phyloP scores from a whole-genome alignment of 2,329 filamentous ascomycete genomes.

The Aspergillus flavus region DNA sequence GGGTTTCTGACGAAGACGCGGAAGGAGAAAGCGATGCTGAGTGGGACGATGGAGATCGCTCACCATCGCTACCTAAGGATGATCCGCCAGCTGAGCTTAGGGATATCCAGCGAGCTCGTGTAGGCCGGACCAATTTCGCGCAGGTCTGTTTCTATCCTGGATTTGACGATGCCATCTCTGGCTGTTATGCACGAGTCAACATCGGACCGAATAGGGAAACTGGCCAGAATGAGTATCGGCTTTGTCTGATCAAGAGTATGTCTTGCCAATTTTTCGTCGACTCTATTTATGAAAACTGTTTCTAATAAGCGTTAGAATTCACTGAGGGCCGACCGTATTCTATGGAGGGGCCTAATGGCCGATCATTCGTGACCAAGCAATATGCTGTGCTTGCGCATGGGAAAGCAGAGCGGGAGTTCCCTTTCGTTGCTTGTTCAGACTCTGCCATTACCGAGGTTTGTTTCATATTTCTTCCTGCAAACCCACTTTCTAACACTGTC shows the following conservation, averaged over 20 bases:
- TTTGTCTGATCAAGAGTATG: constrained; percentile 83
- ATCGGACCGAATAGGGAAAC: constrained; percentile 76
- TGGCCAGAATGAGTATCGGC: constrained; percentile 77
- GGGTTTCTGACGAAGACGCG: constrained; percentile 62
- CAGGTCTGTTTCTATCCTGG: constrained; percentile 91
- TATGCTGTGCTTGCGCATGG: constrained; percentile 83
- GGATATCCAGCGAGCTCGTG: constrained; percentile 81
- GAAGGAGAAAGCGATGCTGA: constrained; percentile 80
- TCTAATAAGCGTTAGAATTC: constrained; percentile 61
- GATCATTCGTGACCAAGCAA: constrained; percentile 79
- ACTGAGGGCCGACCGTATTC: constrained; percentile 79
- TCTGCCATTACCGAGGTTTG: constrained; percentile 77
- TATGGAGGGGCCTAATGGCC: constrained; percentile 72
- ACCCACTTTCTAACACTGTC: neutral
- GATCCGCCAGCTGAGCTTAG: constrained; percentile 70
- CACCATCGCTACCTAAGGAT: constrained; percentile 59
- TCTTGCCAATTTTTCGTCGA: neutral
- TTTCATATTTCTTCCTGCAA: constrained; percentile 4
- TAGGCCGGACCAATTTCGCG: constrained; percentile 84
- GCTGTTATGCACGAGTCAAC: constrained; percentile 83
- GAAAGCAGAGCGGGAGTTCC: constrained; percentile 79
- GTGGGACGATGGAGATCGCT: constrained; percentile 64
- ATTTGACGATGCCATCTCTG: constrained; percentile 78
- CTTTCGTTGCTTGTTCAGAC: constrained; percentile 89
- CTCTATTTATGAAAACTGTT: neutral